Conservation (phyloP, 768 basidiomycete genomes). For the Rhizopogon rudus region DNA sequence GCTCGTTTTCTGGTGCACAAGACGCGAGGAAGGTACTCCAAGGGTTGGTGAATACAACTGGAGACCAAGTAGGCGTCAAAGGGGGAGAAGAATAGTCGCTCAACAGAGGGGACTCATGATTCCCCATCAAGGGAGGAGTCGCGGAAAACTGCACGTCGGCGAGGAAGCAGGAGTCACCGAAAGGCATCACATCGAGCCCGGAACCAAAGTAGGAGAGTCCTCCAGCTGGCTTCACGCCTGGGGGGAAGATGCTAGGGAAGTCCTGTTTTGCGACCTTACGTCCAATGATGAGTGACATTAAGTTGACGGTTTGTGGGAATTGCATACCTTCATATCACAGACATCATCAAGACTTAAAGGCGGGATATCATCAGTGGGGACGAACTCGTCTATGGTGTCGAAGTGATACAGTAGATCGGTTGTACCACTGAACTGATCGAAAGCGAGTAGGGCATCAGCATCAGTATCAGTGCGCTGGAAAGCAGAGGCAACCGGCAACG, state of each 20-base stretch:
- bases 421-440: conserved; percentile 5
- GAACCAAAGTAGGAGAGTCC: conserved; percentile 22
- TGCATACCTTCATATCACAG: conserved; percentile 16
- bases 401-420: conserved; percentile 15
- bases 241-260: conserved; percentile 9
- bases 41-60: conserved; percentile 25
- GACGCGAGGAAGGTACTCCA: conserved; percentile 4
- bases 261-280: conserved; percentile 1
- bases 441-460: conserved; percentile 1
- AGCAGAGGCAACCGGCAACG: background rate
- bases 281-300: background rate
- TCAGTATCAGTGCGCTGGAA: background rate
- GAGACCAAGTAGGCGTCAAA: conserved; percentile 13
- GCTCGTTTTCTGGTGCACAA: background rate
- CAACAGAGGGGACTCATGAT: conserved; percentile 6
- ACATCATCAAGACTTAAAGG: conserved; percentile 23
- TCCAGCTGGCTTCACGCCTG: conserved; percentile 16
- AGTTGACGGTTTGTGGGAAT: background rate
- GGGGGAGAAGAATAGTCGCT: conserved; percentile 7
- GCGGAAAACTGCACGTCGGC: conserved; percentile 4
- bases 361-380: conserved; percentile 33
- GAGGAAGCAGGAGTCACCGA: conserved; percentile 22
- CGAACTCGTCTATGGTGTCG: conserved; percentile 17
- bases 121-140: conserved; percentile 5
- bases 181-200: conserved; percentile 24